These are phyloP conservation scores for Schizochytrium sp. DNA, from an alignment of 108 stramenopile species.

Conservation along the genomic window DNA sequence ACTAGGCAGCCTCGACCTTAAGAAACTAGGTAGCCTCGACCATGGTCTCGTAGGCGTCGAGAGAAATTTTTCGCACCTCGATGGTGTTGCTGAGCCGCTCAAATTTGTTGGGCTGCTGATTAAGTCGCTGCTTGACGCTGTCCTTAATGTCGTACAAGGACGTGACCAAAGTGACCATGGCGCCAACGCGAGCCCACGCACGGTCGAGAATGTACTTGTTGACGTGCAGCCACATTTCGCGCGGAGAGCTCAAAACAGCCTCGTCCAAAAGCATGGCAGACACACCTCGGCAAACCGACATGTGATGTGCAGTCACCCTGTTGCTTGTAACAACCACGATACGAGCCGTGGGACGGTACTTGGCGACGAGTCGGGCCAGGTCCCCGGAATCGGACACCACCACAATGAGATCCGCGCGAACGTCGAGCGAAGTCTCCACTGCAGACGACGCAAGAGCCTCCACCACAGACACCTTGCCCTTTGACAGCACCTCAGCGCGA, in stretches of 20 bases:
- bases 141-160: neutral
- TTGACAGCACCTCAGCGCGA: neutral
- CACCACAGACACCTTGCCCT: neutral
- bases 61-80: neutral
- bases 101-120: neutral
- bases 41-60: neutral
- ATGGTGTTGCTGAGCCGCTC: neutral
- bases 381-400: conserved; percentile 83
- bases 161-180: neutral
- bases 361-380: conserved; percentile 84
- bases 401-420: conserved; percentile 76
- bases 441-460: conserved; percentile 96
- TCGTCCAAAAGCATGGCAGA: neutral
- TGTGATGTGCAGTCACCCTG: neutral
- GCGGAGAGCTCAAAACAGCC: neutral
- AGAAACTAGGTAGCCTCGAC: too few species aligned
- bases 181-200: neutral
- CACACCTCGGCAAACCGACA: neutral
- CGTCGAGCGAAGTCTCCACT: conserved; percentile 89
- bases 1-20: neutral
- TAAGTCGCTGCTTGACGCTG: neutral
- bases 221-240: neutral
- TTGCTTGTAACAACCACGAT: neutral
- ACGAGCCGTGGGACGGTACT: conserved; percentile 74
- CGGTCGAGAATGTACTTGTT: neutral